Conservation (phyloP, 2,329 filamentous ascomycete genomes). For the Talaromyces verruculosus region DNA sequence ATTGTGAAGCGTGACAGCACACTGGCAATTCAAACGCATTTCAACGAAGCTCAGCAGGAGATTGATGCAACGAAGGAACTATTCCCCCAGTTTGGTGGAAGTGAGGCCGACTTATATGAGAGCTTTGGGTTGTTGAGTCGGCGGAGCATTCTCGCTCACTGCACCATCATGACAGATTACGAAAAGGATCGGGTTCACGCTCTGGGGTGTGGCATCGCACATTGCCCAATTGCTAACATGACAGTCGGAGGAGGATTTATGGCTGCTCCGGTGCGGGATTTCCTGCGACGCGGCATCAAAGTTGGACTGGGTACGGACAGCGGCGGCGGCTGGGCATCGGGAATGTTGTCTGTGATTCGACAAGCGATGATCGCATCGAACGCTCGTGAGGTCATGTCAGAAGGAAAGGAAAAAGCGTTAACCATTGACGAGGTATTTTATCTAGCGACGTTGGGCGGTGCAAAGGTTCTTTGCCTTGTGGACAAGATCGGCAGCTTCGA, state of each 20-base stretch:
- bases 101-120: slow-evolving; percentile 61
- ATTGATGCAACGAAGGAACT: slow-evolving; percentile 52
- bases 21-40: slow-evolving; percentile 61
- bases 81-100: slow-evolving; percentile 52
- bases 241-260: slow-evolving; percentile 55
- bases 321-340: slow-evolving; percentile 61
- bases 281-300: slow-evolving; percentile 58
- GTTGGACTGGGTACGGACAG: slow-evolving; percentile 66
- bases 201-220: slow-evolving; percentile 58
- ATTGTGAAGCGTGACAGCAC: slow-evolving; percentile 49
- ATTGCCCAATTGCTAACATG: slow-evolving; percentile 66
- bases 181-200: slow-evolving; percentile 51
- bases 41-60: slow-evolving; percentile 62
- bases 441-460: slow-evolving; percentile 62
- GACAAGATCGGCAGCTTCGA: slow-evolving; percentile 57
- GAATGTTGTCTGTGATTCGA: slow-evolving; percentile 48
- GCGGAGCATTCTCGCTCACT: slow-evolving; percentile 62
- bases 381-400: slow-evolving; percentile 34
- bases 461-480: slow-evolving; percentile 56
- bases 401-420: slow-evolving; percentile 47
- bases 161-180: slow-evolving; percentile 58
- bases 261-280: slow-evolving; percentile 59
- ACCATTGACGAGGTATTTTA: slow-evolving; percentile 57
- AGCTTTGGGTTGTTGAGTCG: slow-evolving; percentile 53
- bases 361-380: slow-evolving; percentile 55